Conservation (phyloP, 306 rosid genomes). For the Castanospermum australe region DNA sequence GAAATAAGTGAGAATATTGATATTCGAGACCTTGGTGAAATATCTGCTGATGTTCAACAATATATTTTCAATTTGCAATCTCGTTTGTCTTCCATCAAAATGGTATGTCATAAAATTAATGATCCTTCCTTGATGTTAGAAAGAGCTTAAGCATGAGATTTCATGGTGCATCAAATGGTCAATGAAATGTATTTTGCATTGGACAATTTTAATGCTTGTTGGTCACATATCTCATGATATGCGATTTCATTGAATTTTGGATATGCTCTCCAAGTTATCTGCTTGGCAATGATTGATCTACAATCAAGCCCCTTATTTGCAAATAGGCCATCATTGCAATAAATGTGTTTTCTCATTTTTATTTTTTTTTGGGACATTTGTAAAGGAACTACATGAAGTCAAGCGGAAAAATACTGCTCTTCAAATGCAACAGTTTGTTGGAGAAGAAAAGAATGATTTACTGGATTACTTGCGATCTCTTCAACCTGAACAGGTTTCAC, state of each 20-base stretch:
- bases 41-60: constrained; percentile 72
- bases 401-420: constrained; percentile 89
- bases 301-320: background rate
- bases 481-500: constrained; percentile 84
- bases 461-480: constrained; percentile 93
- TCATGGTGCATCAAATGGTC: constrained; percentile 3
- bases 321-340: background rate
- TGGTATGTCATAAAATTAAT: constrained; percentile 49
- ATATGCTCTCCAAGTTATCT: constrained; percentile 11
- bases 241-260: constrained; percentile 7
- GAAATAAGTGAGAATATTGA: constrained; percentile 42
- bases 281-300: no score
- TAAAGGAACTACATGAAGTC: constrained; percentile 78
- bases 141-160: constrained; percentile 17
- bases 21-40: constrained; percentile 68
- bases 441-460: constrained; percentile 92
- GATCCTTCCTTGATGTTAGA: background rate
- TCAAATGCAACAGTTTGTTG: constrained; percentile 95
- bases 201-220: constrained; percentile 10
- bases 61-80: constrained; percentile 73
- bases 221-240: background rate
- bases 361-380: constrained; percentile 8
- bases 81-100: constrained; percentile 73
- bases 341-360: constrained; percentile 10
- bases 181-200: constrained; percentile 11